Percentiles rank a stretch among this genome's conserved stretches.
These are phyloP conservation scores for Colletotrichum incanum DNA, from an alignment of 2,329 filamentous ascomycete genomes.

Conservation along the genomic window DNA sequence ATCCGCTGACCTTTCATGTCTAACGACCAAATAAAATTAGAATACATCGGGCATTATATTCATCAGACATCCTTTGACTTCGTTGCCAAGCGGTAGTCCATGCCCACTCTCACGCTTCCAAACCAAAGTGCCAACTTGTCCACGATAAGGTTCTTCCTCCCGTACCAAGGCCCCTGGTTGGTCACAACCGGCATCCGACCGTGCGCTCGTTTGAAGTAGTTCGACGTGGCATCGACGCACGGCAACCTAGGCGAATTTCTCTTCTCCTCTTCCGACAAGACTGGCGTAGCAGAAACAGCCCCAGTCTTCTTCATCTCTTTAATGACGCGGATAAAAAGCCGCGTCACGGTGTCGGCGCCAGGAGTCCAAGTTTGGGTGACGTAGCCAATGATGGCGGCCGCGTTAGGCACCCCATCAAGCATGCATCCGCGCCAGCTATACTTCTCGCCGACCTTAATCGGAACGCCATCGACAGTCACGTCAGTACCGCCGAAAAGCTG, in stretches of 20 bases:
- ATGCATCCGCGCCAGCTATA: conserved; percentile 77
- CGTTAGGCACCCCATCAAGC: conserved; percentile 78
- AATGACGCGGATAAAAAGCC: conserved; percentile 65
- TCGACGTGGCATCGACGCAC: conserved; percentile 50
- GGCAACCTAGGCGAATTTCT: conserved; percentile 45
- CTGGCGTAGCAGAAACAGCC: conserved; percentile 37
- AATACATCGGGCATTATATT: conserved; percentile 22
- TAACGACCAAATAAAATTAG: background rate
- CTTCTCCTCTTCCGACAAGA: conserved; percentile 37
- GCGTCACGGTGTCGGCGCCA: conserved; percentile 70
- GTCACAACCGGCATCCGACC: conserved; percentile 57
- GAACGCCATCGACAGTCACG: conserved; percentile 68
- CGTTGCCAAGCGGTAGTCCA: conserved; percentile 48
- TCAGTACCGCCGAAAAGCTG: conserved; percentile 68
- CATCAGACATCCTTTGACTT: conserved; percentile 47
- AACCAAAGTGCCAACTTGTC: conserved; percentile 52
- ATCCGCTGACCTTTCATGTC: background rate
- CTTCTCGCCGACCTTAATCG: conserved; percentile 63
- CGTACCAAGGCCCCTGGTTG: conserved; percentile 55
- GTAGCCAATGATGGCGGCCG: conserved; percentile 75
- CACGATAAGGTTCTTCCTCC: conserved; percentile 49
- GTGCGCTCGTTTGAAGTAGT: conserved; percentile 54
- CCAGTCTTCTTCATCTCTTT: conserved; percentile 60
- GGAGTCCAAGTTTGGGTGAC: conserved; percentile 78
- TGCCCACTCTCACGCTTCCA: conserved; percentile 51